Base-by-base conservation (phyloP, 2,329 filamentous ascomycete genomes). In the Penicillium expansum region DNA sequence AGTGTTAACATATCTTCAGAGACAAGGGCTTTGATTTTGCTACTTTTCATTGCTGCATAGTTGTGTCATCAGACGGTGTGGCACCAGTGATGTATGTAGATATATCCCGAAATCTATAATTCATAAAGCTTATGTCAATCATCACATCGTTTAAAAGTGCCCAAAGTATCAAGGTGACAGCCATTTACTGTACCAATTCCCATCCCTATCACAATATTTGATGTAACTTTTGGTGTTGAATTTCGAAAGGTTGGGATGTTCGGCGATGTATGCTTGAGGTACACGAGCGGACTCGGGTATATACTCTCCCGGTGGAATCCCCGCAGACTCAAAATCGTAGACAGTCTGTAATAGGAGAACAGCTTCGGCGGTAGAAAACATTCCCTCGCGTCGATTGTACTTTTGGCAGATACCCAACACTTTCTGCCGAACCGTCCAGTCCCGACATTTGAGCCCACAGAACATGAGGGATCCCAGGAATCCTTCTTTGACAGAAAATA, bases 181-280 rank as follows among this genome's bases (percentile, higher is more conserved):
- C 29, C 38, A 41, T 16, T 55, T 32, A 16, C 37, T 55, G 9
- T 55, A 39, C 52, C 44, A 55, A 8, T 55, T 48, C 7, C 44
- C 16, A 29, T 37, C 6, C 8, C 22, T 18, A 13, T 55, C 45
- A 14, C 16, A 18, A 29, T 50, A 55, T 14, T 27, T 49, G 16
- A 55, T 27, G 14, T 29, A 29, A 18, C 8, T 20, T 5, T 49
- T 29, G 16, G 38, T 14, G 3, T n/a, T 41, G 14, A 32, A 33
- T 32, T 55, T 41, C 5, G 52, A 49, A 35, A 20, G 16, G 13
- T 55, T 55, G 14, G 52, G 44, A 22, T 42, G 13, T 35, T 55
- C 44, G 1, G 39, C 52, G 11, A 55, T 39, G 3, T 42, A 32
- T 6, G 8, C 22, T 13, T 54, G 41, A 18, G 71, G 69, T 20